Percentiles rank a stretch among this genome's conserved stretches.
These are phyloP conservation scores for Capillidium rhysosporum DNA, from an alignment of 371 early-diverging fungal genomes.

Conservation along the genomic window DNA sequence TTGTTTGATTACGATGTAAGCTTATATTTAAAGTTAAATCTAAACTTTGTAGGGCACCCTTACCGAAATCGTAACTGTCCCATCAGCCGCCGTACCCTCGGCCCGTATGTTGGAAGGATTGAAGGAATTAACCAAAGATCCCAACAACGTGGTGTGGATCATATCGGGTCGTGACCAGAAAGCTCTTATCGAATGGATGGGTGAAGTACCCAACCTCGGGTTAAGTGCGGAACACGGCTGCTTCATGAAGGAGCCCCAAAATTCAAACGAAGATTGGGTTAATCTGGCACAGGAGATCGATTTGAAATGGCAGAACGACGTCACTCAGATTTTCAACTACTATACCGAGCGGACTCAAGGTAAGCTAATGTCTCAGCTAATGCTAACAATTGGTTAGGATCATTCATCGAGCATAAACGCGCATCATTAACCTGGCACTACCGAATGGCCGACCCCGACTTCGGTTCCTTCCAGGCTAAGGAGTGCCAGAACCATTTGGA, in stretches of 20 bases:
- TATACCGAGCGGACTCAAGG: slow-evolving; percentile 76
- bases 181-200: slow-evolving; percentile 66
- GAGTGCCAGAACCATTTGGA: slow-evolving; percentile 85
- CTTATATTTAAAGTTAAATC: slow-evolving; percentile 17
- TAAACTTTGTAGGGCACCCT: slow-evolving; percentile 46
- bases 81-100: slow-evolving; percentile 40
- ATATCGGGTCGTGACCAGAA: slow-evolving; percentile 82
- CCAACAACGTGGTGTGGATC: slow-evolving; percentile 73
- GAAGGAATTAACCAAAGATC: slow-evolving; percentile 38
- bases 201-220: slow-evolving; percentile 55
- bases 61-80: slow-evolving; percentile 45
- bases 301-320: slow-evolving; percentile 71
- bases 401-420: slow-evolving; percentile 70
- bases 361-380: slow-evolving; percentile 9
- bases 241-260: slow-evolving; percentile 33
- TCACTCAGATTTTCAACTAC: slow-evolving; percentile 64
- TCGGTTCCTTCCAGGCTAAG: slow-evolving; percentile 54
- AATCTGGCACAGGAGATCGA: slow-evolving; percentile 62
- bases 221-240: slow-evolving; percentile 57
- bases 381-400: slow-evolving; percentile 10
- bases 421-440: slow-evolving; percentile 83
- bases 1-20: slow-evolving; percentile 78
- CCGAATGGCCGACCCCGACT: slow-evolving; percentile 67
- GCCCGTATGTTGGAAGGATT: slow-evolving; percentile 41
- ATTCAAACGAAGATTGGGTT: slow-evolving; percentile 32